phyloP scores from a whole-genome alignment of 495 filamentous ascomycete genomes.

The Penicillium chermesinum region DNA sequence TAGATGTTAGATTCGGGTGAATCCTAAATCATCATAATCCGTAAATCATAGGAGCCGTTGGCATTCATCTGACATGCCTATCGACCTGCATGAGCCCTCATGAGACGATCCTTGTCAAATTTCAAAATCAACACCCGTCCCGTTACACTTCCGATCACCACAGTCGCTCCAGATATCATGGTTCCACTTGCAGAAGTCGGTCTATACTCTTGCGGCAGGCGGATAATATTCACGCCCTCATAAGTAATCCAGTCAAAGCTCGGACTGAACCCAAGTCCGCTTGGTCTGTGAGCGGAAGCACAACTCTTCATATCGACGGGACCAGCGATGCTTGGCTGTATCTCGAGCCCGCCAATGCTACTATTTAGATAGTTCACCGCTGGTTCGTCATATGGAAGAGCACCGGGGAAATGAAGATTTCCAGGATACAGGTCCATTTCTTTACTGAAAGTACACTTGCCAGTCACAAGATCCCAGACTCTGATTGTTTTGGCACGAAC shows the following conservation, averaged over 20 bases:
- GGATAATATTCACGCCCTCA: neutral
- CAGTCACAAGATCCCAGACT: neutral
- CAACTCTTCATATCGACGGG: neutral
- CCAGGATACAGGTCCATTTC: neutral
- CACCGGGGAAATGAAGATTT: neutral
- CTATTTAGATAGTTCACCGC: neutral
- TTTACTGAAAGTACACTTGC: neutral
- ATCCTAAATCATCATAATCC: too few species aligned
- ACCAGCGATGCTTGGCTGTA: neutral
- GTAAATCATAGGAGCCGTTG: too few species aligned
- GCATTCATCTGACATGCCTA: too few species aligned
- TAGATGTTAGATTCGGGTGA: too few species aligned
- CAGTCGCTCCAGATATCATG: neutral
- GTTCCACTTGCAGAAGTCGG: neutral
- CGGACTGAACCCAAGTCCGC: neutral
- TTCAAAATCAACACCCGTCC: constrained; percentile 1
- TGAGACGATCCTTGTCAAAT: neutral
- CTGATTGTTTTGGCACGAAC: neutral
- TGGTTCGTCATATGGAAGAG: neutral
- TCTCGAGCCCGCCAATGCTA: neutral
- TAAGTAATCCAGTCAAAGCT: neutral
- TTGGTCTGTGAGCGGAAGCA: neutral
- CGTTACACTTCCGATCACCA: neutral
- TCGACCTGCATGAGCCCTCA: too few species aligned
- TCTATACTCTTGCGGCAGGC: neutral